Percentiles rank a stretch among this genome's conserved stretches.
Evolutionary conservation across 495 filamentous ascomycete genomes (phyloP).

Genomic region (Penicillium cosmopolitanum): DNA sequence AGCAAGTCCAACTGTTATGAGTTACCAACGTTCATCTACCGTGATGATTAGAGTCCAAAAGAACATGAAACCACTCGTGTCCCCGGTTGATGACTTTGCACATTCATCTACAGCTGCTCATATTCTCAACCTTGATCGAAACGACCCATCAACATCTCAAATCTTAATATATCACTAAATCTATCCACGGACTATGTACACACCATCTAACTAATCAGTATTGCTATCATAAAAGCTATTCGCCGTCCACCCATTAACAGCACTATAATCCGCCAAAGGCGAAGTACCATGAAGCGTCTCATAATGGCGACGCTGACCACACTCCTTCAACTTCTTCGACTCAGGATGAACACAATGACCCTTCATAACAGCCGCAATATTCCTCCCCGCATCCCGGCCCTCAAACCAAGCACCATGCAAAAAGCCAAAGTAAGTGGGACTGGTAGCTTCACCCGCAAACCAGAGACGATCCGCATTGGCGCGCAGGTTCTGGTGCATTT

Average conservation of each 20-base stretch:
- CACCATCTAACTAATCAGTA: constrained; percentile 12
- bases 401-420: constrained; percentile 71
- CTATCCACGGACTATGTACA: neutral
- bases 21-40: no score
- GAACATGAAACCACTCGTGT: no score
- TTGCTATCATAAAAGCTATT: constrained; percentile 27
- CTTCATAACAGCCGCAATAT: constrained; percentile 49
- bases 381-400: constrained; percentile 57
- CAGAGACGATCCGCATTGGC: constrained; percentile 68
- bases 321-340: constrained; percentile 13
- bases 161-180: neutral
- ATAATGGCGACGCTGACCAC: constrained; percentile 18
- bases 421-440: constrained; percentile 71
- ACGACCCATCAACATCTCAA: neutral
- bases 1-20: no score
- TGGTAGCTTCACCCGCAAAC: constrained; percentile 76
- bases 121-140: no score
- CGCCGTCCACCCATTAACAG: constrained; percentile 21
- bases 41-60: no score
- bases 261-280: constrained; percentile 24
- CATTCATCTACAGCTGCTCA: no score
- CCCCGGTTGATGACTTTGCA: no score
- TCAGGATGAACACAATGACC: constrained; percentile 14
- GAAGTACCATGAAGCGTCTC: constrained; percentile 20
- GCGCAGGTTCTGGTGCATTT: constrained; percentile 73